Conservation (phyloP, 179 eudicot genomes). For the Corrigiola litoralis region DNA sequence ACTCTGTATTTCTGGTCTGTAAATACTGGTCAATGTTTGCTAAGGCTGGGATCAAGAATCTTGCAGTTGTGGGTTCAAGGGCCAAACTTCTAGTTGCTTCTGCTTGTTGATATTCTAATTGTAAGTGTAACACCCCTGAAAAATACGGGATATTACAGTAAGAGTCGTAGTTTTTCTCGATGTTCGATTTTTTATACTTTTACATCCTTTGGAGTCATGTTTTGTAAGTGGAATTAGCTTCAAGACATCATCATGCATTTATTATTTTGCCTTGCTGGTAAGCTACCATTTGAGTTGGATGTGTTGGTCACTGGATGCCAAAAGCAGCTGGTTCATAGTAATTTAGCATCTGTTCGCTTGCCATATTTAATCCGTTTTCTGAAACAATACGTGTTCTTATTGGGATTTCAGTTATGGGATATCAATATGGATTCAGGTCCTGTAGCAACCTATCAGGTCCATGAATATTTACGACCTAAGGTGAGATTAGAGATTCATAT, state of each 20-base stretch:
- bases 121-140: no score
- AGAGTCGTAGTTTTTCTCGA: no score
- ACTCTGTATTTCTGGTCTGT: no score
- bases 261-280: not conserved
- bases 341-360: not conserved
- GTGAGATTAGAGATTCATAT: constrained; percentile 25
- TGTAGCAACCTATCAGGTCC: constrained; percentile 46
- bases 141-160: no score
- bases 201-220: no score
- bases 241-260: not conserved
- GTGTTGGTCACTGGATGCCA: not conserved
- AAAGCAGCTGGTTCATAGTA: not conserved
- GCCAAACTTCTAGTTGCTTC: no score
- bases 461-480: constrained; percentile 52
- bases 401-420: constrained; percentile 45
- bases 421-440: constrained; percentile 57
- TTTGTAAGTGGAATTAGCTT: no score
- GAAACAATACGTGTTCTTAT: not conserved
- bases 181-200: no score
- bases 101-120: no score
- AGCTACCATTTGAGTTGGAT: not conserved
- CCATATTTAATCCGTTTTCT: not conserved
- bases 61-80: not conserved
- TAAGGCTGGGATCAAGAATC: not conserved
- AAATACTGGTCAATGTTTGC: no score